phyloP scores from a whole-genome alignment of 257 asterid species.

The Knoxia roxburghii region DNA sequence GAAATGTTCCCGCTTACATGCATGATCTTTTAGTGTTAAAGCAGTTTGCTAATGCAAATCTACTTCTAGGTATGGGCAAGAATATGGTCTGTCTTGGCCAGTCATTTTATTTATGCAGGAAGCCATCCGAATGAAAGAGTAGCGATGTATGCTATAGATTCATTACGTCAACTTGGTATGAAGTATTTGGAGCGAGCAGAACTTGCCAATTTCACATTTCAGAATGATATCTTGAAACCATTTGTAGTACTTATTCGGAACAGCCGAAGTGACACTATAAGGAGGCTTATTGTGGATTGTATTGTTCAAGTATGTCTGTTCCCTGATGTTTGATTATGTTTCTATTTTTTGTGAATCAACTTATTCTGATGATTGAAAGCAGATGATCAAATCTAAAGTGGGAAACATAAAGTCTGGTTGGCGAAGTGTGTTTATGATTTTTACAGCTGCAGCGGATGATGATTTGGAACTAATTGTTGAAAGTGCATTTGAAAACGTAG shows the following conservation, averaged over 20 bases:
- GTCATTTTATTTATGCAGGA: constrained; percentile 96
- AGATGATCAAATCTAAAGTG: constrained; percentile 99
- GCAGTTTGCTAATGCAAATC: constrained; percentile 10
- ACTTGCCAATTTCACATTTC: constrained; percentile 98
- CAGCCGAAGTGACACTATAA: constrained; percentile 81
- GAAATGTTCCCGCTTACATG: neutral
- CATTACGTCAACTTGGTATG: constrained; percentile 94
- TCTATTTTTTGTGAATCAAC: constrained; percentile 20
- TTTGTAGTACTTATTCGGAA: constrained; percentile 92
- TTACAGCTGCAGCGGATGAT: constrained; percentile 98
- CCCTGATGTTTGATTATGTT: constrained; percentile 15
- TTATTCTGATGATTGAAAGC: constrained; percentile 33
- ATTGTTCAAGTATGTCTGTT: constrained; percentile 78
- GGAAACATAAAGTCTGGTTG: constrained; percentile 98
- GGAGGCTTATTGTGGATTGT: constrained; percentile 97
- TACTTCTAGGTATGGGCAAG: constrained; percentile 93
- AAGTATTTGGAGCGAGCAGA: constrained; percentile 98
- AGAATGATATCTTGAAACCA: constrained; percentile 95
- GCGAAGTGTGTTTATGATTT: constrained; percentile 99
- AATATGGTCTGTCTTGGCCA: constrained; percentile 96
- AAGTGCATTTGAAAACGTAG: constrained; percentile 97
- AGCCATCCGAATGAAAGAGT: constrained; percentile 99
- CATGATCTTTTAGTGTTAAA: neutral
- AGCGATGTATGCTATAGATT: constrained; percentile 99
- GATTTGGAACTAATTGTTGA: constrained; percentile 86